Evolutionary conservation across 352 stramenopile species (phyloP).

Genomic region (Blastocystis sp.): DNA sequence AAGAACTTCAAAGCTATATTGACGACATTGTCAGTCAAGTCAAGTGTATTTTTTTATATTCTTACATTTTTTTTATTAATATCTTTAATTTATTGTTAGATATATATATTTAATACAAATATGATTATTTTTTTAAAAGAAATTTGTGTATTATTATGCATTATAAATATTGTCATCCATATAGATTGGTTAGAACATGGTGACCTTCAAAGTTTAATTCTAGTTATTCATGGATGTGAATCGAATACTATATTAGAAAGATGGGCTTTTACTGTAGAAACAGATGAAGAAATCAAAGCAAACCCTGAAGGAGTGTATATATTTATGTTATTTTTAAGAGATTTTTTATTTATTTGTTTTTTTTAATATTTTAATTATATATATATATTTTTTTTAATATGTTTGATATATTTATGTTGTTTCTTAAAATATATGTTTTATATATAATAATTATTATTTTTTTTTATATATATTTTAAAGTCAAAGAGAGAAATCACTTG

Average conservation of each 20-base stretch:
- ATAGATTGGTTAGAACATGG: slow-evolving; percentile 71
- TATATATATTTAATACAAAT: slow-evolving; percentile 76
- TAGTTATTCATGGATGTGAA: slow-evolving; percentile 88
- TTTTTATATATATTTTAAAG: background rate
- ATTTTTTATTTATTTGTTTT: too few relatives aligned
- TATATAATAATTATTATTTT: too few relatives aligned
- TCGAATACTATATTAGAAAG: slow-evolving; percentile 83
- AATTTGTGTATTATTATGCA: slow-evolving; percentile 50
- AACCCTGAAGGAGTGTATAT: slow-evolving; percentile 11
- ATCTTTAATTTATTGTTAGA: too few relatives aligned
- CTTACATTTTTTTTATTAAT: slow-evolving; percentile 13
- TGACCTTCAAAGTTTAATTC: slow-evolving; percentile 81
- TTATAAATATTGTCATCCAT: background rate
- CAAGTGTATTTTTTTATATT: slow-evolving; percentile 46
- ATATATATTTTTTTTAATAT: too few relatives aligned
- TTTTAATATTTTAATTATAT: too few relatives aligned
- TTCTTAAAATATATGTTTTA: too few relatives aligned
- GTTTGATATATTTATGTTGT: too few relatives aligned
- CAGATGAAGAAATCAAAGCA: slow-evolving; percentile 38
- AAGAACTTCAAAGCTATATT: slow-evolving; percentile 81
- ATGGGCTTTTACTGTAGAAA: slow-evolving; percentile 89
- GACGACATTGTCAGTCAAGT: slow-evolving; percentile 70
- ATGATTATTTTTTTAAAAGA: slow-evolving; percentile 70
- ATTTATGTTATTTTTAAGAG: too few relatives aligned
- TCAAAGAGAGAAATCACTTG: slow-evolving; percentile 52